Evolutionary conservation across 2,329 filamentous ascomycete species (phyloP).

Genomic region (Stagonosporopsis cucurbitacearum): DNA sequence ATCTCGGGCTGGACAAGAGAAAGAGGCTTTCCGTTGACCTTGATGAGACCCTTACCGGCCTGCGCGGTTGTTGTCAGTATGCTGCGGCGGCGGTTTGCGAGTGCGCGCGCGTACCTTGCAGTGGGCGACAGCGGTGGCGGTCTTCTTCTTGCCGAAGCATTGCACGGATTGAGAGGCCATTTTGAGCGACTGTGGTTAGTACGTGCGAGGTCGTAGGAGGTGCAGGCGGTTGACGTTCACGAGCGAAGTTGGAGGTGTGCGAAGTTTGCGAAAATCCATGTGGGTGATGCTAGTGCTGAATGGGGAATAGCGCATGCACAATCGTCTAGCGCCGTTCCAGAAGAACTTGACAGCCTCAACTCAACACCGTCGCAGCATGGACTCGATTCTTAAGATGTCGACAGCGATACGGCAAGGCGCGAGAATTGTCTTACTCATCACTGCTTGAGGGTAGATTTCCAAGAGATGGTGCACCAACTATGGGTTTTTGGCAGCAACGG

Average conservation of each 20-base stretch:
- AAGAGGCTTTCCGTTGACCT: constrained; percentile 98
- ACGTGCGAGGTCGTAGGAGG: constrained; percentile 42
- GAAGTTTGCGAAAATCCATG: constrained; percentile 30
- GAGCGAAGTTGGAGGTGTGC: constrained; percentile 27
- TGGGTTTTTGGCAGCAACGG: constrained; percentile 61
- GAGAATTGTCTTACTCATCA: neutral
- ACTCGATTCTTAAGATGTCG: neutral
- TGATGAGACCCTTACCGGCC: constrained; percentile 88
- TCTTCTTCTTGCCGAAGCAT: constrained; percentile 94
- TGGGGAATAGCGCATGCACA: neutral
- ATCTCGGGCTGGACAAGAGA: constrained; percentile 93
- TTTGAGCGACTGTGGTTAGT: constrained; percentile 46
- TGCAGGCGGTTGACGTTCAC: constrained; percentile 30
- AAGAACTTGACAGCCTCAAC: neutral
- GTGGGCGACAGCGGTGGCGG: constrained; percentile 79
- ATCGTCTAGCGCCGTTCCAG: constrained; percentile 5
- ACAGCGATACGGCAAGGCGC: neutral
- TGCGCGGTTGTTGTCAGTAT: constrained; percentile 47
- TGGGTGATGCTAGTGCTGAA: constrained; percentile 16
- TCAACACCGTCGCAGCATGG: neutral
- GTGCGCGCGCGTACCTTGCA: constrained; percentile 73
- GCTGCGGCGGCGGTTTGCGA: constrained; percentile 3
- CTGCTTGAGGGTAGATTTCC: neutral
- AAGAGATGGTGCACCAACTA: constrained; percentile 35
- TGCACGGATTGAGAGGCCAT: constrained; percentile 63